Percentiles rank a stretch among this genome's conserved stretches.
Evolutionary conservation across 163 green algal species (phyloP).

Genomic region (Scenedesmus sp.): DNA sequence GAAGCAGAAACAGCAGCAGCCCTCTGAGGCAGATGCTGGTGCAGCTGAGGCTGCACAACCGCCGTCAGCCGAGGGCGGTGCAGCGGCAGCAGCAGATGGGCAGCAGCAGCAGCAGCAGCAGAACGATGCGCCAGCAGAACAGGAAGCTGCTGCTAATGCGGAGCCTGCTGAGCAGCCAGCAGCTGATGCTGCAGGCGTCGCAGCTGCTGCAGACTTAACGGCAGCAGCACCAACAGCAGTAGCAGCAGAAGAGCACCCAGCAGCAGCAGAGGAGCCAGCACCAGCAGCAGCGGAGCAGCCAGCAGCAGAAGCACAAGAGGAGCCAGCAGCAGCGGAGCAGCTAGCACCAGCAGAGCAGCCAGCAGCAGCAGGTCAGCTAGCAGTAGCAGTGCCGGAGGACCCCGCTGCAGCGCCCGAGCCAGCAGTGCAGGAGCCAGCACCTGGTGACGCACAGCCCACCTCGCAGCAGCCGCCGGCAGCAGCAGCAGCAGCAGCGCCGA

Average conservation of each 20-base stretch:
- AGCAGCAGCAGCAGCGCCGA: not conserved
- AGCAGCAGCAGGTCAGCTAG: slow-evolving; percentile 7
- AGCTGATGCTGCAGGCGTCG: not conserved
- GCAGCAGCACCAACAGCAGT: not conserved
- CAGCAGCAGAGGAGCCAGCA: not conserved
- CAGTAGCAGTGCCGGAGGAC: not conserved
- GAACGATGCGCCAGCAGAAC: not conserved
- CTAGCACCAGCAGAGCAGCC: slow-evolving; percentile 12
- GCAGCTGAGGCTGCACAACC: not conserved
- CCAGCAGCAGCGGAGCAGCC: not conserved
- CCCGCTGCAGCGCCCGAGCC: not conserved
- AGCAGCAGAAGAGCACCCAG: not conserved
- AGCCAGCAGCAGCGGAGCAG: not conserved
- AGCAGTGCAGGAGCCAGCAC: slow-evolving; percentile 2
- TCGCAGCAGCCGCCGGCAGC: not conserved
- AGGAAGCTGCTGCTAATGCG: not conserved
- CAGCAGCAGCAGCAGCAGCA: not conserved
- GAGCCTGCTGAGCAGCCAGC: not conserved
- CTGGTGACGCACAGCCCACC: not conserved
- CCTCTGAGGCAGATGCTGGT: not conserved
- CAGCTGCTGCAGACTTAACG: not conserved
- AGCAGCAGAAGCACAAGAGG: not conserved
- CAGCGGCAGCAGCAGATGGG: not conserved
- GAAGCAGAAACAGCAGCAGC: not conserved
- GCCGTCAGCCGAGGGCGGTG: not conserved